A percentile compares a stretch with the other conserved stretches of the same genome.
Conservation (phyloP, 1,139 yeast species). For the Ogataea hybrid region DNA sequence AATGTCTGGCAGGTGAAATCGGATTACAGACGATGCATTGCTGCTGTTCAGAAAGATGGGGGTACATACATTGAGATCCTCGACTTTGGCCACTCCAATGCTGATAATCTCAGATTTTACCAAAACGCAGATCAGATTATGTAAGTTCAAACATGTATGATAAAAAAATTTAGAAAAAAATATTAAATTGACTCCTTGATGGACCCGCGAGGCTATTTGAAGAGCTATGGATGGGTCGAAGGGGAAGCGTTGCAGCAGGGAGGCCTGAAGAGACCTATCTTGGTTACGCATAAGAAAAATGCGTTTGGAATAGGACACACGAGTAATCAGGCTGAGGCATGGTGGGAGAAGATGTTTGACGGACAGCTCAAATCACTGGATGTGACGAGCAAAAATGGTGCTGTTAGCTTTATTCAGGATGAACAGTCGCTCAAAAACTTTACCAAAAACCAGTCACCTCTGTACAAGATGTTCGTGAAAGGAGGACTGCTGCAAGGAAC, state of each 20-base stretch:
- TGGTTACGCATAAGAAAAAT: constrained; percentile 88
- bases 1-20: constrained; percentile 95
- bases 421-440: constrained; percentile 45
- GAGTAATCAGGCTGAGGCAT: constrained; percentile 69
- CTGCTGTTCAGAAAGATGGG: constrained; percentile 80
- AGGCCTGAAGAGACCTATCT: constrained; percentile 78
- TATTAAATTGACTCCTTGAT: constrained; percentile 34
- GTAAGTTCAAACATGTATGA: neutral
- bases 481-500: constrained; percentile 88
- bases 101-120: constrained; percentile 22
- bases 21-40: constrained; percentile 81
- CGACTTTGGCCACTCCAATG: constrained; percentile 62
- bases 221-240: constrained; percentile 86
- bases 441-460: constrained; percentile 53
- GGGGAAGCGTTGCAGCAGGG: constrained; percentile 83
- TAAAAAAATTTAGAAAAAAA: constrained; percentile 5
- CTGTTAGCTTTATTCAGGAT: constrained; percentile 40
- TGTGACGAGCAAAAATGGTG: constrained; percentile 40
- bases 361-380: constrained; percentile 83
- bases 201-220: constrained; percentile 74
- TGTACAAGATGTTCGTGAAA: constrained; percentile 73
- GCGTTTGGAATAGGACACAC: constrained; percentile 85
- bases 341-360: constrained; percentile 98
- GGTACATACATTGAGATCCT: constrained; percentile 69
- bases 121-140: constrained; percentile 13